These are phyloP conservation scores for Novymonas esmeraldas DNA, from an alignment of 208 protist species.

Conservation along the genomic window DNA sequence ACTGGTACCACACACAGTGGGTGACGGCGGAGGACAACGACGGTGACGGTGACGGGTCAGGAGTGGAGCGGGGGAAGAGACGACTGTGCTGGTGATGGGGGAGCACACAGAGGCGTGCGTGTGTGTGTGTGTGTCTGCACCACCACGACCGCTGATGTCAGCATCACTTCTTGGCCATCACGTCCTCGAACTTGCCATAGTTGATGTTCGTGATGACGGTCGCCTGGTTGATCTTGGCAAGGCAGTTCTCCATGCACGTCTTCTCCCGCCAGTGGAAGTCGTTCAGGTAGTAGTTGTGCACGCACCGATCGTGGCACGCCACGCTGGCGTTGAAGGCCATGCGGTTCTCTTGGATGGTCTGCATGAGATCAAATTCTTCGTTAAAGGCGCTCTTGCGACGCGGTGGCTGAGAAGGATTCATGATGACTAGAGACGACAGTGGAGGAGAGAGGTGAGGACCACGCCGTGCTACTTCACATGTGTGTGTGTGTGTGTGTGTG, in stretches of 20 bases:
- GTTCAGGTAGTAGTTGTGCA: conserved; percentile 80
- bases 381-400: conserved; percentile 59
- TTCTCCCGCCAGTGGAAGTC: conserved; percentile 78
- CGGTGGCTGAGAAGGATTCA: conserved; percentile 31
- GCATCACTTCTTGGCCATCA: conserved; percentile 28
- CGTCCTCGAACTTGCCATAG: conserved; percentile 81
- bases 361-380: conserved; percentile 84
- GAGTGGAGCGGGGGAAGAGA: too few relatives aligned
- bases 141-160: background rate
- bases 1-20: too few relatives aligned
- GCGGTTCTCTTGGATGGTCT: conserved; percentile 88
- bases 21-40: too few relatives aligned
- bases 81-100: too few relatives aligned
- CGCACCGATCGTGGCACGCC: conserved; percentile 82
- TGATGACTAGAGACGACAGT: background rate
- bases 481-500: conserved; percentile 3
- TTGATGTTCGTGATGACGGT: conserved; percentile 88
- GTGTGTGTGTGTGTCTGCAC: conserved; percentile 2
- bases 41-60: too few relatives aligned
- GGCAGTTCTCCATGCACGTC: conserved; percentile 87
- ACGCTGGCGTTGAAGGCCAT: conserved; percentile 79
- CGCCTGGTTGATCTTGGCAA: conserved; percentile 87
- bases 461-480: too few relatives aligned
- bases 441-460: too few relatives aligned
- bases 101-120: too few relatives aligned